Evolutionary conservation across 202 grass and related monocot genomes (phyloP), one percentile per base, ranked within the genome.

Genomic region (Tripidium arundinaceum): DNA sequence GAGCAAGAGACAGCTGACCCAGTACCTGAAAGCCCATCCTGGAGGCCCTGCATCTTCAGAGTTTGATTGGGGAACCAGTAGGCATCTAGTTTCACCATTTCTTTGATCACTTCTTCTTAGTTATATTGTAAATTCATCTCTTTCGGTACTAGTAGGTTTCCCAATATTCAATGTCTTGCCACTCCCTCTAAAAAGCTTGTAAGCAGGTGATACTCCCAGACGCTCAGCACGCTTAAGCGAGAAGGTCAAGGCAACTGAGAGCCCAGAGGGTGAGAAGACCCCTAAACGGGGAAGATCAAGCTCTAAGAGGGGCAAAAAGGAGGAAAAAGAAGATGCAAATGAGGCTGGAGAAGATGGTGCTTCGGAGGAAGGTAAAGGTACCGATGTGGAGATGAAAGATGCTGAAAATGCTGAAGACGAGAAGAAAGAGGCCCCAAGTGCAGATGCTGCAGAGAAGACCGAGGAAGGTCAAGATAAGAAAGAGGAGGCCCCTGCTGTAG

Each of bases 41-140:
- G 89, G 89, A 46, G 75, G 87, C 47, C 87, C 89, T 71, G 77
- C 91, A 50, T 87, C 86, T 71, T 92, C 86, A 18, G 91, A 97
- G 71, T 97, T 97, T 5, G 84, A 89, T 70, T 97, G 94, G 91
- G 88, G 81, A 84, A 90, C 87, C 63, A 92, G 94, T 94, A 90
- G 6, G 65, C 29, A 85, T 72, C 69, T 79, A 47, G 15, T 58
- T 40, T 87, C 79, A 37, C 65, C 9, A 54, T 75, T 81, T 36
- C 19, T 75, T 78, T 25, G 68, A n/a, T 68, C 65, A 41, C 5
- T 50, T 89, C 18, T 63, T 1, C 47, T 9, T 40, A 39, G 31
- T 57, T 58, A 0, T n/a, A 15, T 28, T 75, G 50, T 11, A 22
- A 18, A 57, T n/a, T 42, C 12, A 29, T 72, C 3, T 72, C 16